Evolutionary conservation across 139 green algal genomes (phyloP).

Genomic region (Ettlia oleoabundans): DNA sequence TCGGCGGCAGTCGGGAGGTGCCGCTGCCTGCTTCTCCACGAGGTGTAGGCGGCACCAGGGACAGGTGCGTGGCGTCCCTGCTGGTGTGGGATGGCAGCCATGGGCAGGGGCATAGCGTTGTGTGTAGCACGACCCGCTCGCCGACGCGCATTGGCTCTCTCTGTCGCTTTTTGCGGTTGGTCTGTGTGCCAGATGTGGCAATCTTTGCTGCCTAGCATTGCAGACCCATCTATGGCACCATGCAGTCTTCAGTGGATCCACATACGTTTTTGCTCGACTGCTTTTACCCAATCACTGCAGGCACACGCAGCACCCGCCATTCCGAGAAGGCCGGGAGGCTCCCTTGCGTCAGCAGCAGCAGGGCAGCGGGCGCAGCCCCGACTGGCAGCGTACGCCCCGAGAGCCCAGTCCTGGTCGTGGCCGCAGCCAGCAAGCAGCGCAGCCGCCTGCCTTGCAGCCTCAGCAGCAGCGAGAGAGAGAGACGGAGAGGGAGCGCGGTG

Average conservation of each 20-base stretch:
- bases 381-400: background rate
- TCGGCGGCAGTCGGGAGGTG: background rate
- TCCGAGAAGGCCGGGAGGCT: background rate
- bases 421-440: background rate
- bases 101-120: background rate
- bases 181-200: too few species aligned
- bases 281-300: background rate
- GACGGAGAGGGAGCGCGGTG: too few species aligned
- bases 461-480: too few species aligned
- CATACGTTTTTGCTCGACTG: too few species aligned
- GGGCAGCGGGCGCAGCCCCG: background rate
- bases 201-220: too few species aligned
- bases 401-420: background rate
- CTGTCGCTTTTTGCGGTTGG: too few species aligned
- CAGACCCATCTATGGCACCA: too few species aligned
- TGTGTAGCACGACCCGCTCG: too few species aligned
- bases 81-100: background rate
- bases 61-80: background rate
- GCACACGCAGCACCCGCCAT: conserved; percentile 27
- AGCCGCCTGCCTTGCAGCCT: too few species aligned
- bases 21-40: background rate
- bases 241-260: too few species aligned
- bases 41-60: background rate
- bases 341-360: background rate
- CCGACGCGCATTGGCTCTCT: too few species aligned